Percentiles rank a stretch among this genome's conserved stretches.
These are phyloP conservation scores for Wakefieldia striispora DNA, from an alignment of 768 basidiomycete species.

Conservation along the genomic window DNA sequence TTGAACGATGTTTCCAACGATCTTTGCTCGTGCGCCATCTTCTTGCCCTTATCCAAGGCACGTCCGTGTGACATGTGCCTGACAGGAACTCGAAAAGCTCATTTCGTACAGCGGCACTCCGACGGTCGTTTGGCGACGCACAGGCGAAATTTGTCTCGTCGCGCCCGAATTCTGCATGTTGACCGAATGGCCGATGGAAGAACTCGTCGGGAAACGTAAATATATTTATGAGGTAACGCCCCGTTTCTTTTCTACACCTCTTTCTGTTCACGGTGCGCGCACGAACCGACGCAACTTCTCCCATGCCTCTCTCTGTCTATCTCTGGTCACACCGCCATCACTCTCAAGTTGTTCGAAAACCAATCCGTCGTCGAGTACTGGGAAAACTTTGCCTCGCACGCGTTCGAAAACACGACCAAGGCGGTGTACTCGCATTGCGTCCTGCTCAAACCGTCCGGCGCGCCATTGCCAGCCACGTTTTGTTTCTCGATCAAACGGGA, in stretches of 20 bases:
- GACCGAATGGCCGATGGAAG: conserved; percentile 86
- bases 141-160: conserved; percentile 96
- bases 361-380: conserved; percentile 94
- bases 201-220: conserved; percentile 60
- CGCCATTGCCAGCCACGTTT: conserved; percentile 87
- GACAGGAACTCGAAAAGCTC: conserved; percentile 91
- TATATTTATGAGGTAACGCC: conserved; percentile 41
- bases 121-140: conserved; percentile 96
- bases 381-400: conserved; percentile 96
- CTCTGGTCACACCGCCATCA: neutral
- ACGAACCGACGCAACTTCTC: conserved; percentile 4
- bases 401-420: conserved; percentile 96
- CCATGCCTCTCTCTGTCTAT: neutral
- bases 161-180: conserved; percentile 96
- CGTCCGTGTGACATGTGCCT: conserved; percentile 4
- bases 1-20: conserved; percentile 93
- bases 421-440: conserved; percentile 93
- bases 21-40: conserved; percentile 69
- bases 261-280: conserved; percentile 18
- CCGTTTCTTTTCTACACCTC: conserved; percentile 8
- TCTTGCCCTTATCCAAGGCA: neutral
- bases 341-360: conserved; percentile 81
- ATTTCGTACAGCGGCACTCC: conserved; percentile 97
- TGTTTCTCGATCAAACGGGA: conserved; percentile 96
- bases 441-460: conserved; percentile 78